phyloP scores from a whole-genome alignment of 1,139 yeast species.

The Diutina scorzettiae region DNA sequence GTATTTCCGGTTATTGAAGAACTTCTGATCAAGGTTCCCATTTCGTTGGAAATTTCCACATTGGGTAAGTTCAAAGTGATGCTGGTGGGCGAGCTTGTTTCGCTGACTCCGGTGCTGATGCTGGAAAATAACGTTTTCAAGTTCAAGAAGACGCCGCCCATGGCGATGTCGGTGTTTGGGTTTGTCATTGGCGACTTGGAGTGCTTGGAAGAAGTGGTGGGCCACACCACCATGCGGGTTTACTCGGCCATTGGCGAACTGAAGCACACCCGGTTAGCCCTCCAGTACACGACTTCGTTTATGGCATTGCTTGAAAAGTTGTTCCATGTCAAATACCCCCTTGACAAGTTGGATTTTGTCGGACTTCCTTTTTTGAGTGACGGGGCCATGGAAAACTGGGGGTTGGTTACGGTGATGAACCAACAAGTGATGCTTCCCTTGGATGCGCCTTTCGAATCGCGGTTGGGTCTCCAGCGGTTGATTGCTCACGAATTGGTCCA shows the following conservation, averaged over 20 bases:
- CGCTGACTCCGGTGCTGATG: conserved; percentile 10
- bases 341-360: conserved; percentile 50
- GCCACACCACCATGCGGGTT: conserved; percentile 32
- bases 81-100: conserved; percentile 14
- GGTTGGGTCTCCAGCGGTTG: conserved; percentile 24
- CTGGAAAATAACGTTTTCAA: conserved; percentile 19
- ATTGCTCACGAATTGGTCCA: conserved; percentile 63
- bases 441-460: background rate
- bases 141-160: conserved; percentile 44
- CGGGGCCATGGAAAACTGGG: conserved; percentile 76
- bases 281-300: conserved; percentile 31
- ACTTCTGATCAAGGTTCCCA: conserved; percentile 37
- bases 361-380: conserved; percentile 60
- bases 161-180: conserved; percentile 52
- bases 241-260: conserved; percentile 47
- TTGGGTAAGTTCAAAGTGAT: conserved; percentile 33
- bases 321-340: conserved; percentile 38
- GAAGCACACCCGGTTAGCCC: conserved; percentile 29
- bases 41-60: conserved; percentile 36
- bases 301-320: conserved; percentile 33
- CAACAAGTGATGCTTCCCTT: conserved; percentile 32
- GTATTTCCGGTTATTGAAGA: conserved; percentile 63
- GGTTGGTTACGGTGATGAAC: conserved; percentile 47
- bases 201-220: conserved; percentile 20
- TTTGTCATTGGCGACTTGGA: conserved; percentile 59